Evolutionary conservation across 2,329 filamentous ascomycete genomes (phyloP).

Genomic region (Pseudocercospora pini-densiflorae): DNA sequence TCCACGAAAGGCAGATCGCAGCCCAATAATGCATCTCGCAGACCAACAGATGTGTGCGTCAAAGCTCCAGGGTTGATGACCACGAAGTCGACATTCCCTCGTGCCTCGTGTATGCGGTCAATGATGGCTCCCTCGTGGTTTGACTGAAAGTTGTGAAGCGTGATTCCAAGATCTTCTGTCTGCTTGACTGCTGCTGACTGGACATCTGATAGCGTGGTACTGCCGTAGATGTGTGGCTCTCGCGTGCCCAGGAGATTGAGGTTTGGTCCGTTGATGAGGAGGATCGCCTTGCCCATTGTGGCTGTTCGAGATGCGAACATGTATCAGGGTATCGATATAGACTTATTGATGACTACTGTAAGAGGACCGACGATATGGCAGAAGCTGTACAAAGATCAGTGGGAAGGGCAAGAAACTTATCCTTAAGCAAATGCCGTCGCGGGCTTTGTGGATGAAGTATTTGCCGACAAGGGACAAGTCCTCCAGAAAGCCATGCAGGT

Average conservation of each 20-base stretch:
- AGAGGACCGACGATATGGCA: background rate
- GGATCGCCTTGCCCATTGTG: constrained; percentile 18
- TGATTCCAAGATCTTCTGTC: constrained; percentile 53
- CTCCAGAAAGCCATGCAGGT: background rate
- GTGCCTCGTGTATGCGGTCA: constrained; percentile 72
- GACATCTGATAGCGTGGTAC: constrained; percentile 68
- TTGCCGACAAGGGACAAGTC: background rate
- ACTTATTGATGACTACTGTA: background rate
- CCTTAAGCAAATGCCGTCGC: background rate
- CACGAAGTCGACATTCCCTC: constrained; percentile 64
- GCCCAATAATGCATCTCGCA: constrained; percentile 73
- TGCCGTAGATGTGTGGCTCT: constrained; percentile 75
- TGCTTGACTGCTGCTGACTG: constrained; percentile 55
- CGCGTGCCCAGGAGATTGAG: constrained; percentile 78
- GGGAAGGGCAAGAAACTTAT: background rate
- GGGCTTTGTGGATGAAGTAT: constrained; percentile 3
- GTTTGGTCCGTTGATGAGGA: constrained; percentile 64
- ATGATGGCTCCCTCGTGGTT: constrained; percentile 78
- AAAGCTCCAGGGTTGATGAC: constrained; percentile 77
- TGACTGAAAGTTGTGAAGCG: constrained; percentile 69
- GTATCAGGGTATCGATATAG: background rate
- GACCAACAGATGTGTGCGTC: constrained; percentile 76
- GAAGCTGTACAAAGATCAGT: background rate
- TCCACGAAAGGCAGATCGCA: constrained; percentile 76
- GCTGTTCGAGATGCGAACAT: background rate